phyloP scores from a whole-genome alignment of 768 basidiomycete species.

The Agaricus blazei region DNA sequence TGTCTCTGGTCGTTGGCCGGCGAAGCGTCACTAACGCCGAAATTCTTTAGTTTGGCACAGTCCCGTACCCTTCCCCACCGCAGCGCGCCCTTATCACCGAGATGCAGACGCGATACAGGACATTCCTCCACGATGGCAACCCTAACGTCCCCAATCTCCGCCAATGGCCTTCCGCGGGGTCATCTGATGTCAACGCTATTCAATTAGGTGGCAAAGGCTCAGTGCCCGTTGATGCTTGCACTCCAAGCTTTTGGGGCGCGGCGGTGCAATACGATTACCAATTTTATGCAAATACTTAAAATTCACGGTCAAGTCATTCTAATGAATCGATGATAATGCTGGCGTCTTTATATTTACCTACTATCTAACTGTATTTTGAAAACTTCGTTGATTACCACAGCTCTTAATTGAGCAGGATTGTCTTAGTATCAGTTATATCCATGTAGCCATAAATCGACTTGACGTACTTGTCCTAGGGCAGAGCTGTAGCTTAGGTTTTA shows the following conservation, averaged over 20 bases:
- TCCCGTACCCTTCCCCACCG: conserved; percentile 43
- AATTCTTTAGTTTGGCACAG: conserved; percentile 46
- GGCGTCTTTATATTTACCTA: background rate
- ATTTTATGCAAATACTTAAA: conserved; percentile 36
- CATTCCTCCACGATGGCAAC: conserved; percentile 57
- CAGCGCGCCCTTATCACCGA: conserved; percentile 59
- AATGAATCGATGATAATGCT: background rate
- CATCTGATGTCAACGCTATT: conserved; percentile 50
- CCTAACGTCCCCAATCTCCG: conserved; percentile 51
- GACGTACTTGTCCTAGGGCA: too few relatives aligned
- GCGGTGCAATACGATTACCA: conserved; percentile 70
- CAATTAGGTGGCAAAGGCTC: conserved; percentile 55
- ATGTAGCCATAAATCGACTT: too few relatives aligned
- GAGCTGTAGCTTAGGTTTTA: too few relatives aligned
- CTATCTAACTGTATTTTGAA: background rate
- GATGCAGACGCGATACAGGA: conserved; percentile 63
- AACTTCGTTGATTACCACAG: too few relatives aligned
- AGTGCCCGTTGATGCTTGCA: conserved; percentile 53
- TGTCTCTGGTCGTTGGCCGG: background rate
- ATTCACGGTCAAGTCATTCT: background rate
- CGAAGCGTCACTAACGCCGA: background rate
- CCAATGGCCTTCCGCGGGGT: conserved; percentile 50
- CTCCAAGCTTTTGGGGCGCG: conserved; percentile 63
- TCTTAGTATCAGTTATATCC: too few relatives aligned
- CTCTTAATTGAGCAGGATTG: too few relatives aligned